Evolutionary conservation across 306 rosid genomes (phyloP), one percentile per base, ranked within the genome.

Genomic region (Vicia villosa): DNA sequence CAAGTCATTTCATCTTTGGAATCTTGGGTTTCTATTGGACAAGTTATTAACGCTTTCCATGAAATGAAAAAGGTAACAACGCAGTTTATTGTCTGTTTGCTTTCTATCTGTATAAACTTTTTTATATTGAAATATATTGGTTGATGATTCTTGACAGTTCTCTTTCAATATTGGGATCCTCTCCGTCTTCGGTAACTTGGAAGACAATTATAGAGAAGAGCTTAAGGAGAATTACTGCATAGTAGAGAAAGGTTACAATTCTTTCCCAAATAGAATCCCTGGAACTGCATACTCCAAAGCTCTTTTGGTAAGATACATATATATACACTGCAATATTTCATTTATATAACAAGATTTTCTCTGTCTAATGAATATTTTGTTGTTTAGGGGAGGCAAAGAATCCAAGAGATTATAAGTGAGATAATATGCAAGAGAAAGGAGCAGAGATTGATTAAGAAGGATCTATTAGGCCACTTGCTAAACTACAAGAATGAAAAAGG

Each of bases 221-320:
- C 89, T 92, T 34, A 84, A 82, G 82, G 77, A 89, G 61, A 89
- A 88, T 30, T 92, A 92, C 66, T 19, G 79, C 86, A 87, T 80
- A 65, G 82, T 92, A 0, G 87, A 92, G 30, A 86, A 86, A 80
- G 98, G 98, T 5, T 92, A 92, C 85, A 92, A 92, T 64, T 92
- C 88, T 63, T 89, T 93, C 58, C 97, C 89, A 10, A 86, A 78
- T 14, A 82, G 22, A 3, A 52, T 93, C 3, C 97, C 93, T 0
- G 95, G 92, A 59, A 90, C 96, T 37, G 66, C 90, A 57, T 90
- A 88, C 80, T 80, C 91, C 66, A 90, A 88, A 79, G 96, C 98
- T 62, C 78, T 90, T 80, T 43, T 69, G 86, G 98, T 93, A 84
- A 84, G 83, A 0, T 70, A 0, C 14, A 56, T 69, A 85, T 96